Evolutionary conservation across 2,329 filamentous ascomycete species (phyloP).

Genomic region (Tolypocladium guangdongense): DNA sequence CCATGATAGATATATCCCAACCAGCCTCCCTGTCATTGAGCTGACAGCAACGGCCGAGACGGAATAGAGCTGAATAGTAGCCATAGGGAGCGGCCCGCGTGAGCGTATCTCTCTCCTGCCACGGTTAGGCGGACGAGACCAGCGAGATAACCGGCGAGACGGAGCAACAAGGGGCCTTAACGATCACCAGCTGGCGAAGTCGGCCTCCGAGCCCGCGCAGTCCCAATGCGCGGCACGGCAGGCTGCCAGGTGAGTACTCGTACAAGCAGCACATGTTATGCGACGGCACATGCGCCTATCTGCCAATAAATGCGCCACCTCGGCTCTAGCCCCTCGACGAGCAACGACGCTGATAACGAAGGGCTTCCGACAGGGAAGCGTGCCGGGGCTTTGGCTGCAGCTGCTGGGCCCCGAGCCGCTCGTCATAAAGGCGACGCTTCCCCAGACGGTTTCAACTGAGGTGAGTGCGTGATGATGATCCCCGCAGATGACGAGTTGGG

Average conservation of each 20-base stretch:
- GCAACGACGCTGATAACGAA: neutral
- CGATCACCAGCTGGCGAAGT: neutral
- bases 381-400: neutral
- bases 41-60: neutral
- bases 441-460: neutral
- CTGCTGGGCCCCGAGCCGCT: no score
- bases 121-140: neutral
- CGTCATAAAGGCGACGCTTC: no score
- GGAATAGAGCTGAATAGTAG: neutral
- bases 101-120: neutral
- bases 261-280: no score
- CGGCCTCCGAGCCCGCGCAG: neutral
- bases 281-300: neutral
- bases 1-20: neutral
- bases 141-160: neutral
- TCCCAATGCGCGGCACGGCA: neutral
- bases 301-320: neutral
- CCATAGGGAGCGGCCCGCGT: neutral
- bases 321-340: neutral
- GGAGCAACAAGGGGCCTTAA: neutral
- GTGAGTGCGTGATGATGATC: neutral
- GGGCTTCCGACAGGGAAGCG: neutral
- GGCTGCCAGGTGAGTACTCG: neutral
- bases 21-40: neutral
- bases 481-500: neutral